Evolutionary conservation across 106 monocot species (phyloP).

Genomic region (Triglochin maritima): DNA sequence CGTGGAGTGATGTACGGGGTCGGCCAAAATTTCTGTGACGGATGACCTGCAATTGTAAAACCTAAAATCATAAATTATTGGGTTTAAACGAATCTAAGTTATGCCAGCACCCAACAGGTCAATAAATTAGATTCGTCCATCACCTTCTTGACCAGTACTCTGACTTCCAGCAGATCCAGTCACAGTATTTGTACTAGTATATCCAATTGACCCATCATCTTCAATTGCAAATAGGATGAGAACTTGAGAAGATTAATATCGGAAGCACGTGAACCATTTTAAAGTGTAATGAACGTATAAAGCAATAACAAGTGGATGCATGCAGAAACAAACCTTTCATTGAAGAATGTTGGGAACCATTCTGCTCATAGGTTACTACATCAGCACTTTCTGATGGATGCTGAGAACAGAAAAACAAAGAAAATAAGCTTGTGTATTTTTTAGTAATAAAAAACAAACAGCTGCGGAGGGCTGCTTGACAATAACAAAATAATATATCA

Average conservation of each 20-base stretch:
- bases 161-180: conserved; percentile 18
- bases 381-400: conserved; percentile 36
- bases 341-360: conserved; percentile 26
- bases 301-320: not conserved
- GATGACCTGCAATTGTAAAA: conserved; percentile 4
- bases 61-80: not conserved
- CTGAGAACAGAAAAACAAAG: not conserved
- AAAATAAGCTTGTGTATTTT: not conserved
- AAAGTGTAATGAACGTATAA: not conserved
- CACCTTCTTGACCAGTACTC: conserved; percentile 23
- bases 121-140: too few relatives aligned
- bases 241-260: not conserved
- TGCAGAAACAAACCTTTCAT: conserved; percentile 37
- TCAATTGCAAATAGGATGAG: conserved; percentile 1
- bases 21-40: conserved; percentile 30
- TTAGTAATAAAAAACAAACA: not conserved
- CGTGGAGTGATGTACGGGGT: conserved; percentile 41
- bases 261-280: not conserved
- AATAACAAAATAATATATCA: not conserved
- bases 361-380: conserved; percentile 26
- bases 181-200: conserved; percentile 10
- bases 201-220: conserved; percentile 28
- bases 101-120: too few relatives aligned
- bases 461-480: not conserved
- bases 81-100: too few relatives aligned